Evolutionary conservation across 2,329 filamentous ascomycete genomes (phyloP), one percentile per base, ranked within the genome.

Genomic region (Pseudogymnoascus sp.): DNA sequence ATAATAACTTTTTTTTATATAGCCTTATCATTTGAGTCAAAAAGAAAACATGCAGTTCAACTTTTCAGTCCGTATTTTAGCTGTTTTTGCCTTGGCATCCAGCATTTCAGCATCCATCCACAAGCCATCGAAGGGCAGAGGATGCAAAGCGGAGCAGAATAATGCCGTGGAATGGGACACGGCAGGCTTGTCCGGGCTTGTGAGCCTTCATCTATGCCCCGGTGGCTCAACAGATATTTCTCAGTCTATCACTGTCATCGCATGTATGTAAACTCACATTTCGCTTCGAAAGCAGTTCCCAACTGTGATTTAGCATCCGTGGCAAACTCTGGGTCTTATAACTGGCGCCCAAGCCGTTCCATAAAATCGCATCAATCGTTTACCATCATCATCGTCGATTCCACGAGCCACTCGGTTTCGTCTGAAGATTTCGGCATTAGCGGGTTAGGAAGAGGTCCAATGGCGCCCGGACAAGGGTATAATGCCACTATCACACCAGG

Each of bases 351-450:
- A 30, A 50, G 43, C 22, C 43, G 43, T 30, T 50, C 43, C 43
- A 50, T 18, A 25, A 50, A 50, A 50, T 50, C 43, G 22, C 43
- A 50, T 12, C 28, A 30, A 16, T 50, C 43, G 4, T 50, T 50
- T 50, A 50, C 43, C 43, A 30, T 50, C 14, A 50, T 50, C 43
- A 50, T 50, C 43, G 30, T 50, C 43, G 43, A 50, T 50, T 50
- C 43, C 43, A 16, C 43, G 2, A 50, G 43, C 43, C 43, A 50
- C n/a, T 50, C 43, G 25, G 43, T 50, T 14, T 50, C 43, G 8
- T 50, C 43, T 9, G 43, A 50, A 30, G 25, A 50, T 28, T 50
- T 50, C n/a, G 25, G 25, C 25, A 50, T 50, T 30, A 50, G 43
- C 22, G 43, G 43, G n/a, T 16, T 50, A 30, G 43, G 9, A 12